Conservation (phyloP, 805 yeast species). For the Yarrowia osloensis region DNA sequence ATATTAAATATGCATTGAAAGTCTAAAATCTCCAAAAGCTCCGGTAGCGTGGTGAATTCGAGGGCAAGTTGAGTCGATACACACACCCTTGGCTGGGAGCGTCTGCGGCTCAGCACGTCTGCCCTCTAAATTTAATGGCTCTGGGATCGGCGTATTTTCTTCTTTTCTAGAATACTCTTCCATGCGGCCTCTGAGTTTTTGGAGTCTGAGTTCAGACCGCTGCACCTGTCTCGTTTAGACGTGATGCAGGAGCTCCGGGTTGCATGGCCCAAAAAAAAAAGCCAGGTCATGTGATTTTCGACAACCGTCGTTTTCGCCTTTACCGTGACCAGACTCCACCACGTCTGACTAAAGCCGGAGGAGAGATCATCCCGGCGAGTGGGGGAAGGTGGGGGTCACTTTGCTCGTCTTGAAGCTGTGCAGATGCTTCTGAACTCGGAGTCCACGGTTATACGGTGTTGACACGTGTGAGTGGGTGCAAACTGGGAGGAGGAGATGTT, state of each 20-base stretch:
- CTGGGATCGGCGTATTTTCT: neutral
- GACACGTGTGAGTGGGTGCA: too few relatives aligned
- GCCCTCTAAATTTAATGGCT: neutral
- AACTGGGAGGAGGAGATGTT: too few relatives aligned
- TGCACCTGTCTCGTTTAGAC: conserved; percentile 14
- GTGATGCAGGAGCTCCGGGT: conserved; percentile 9
- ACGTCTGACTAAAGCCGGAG: neutral
- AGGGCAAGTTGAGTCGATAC: too few relatives aligned
- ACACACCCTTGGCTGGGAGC: neutral
- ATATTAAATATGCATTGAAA: neutral
- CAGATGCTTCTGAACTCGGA: too few relatives aligned
- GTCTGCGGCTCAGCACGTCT: too few relatives aligned
- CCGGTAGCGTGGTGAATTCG: neutral
- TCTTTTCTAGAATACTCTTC: neutral
- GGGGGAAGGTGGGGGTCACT: too few relatives aligned
- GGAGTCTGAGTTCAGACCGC: neutral
- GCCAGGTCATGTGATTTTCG: neutral
- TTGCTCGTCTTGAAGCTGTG: too few relatives aligned
- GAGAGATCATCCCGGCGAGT: too few relatives aligned
- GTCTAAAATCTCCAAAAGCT: neutral
- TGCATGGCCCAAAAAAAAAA: neutral
- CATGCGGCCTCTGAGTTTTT: neutral
- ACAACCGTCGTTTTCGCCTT: neutral
- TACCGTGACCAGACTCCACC: neutral
- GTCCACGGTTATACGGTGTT: too few relatives aligned